A percentile compares a stretch with the other conserved stretches of the same genome.
These are phyloP conservation scores for Eudorina sp. DNA, from an alignment of 139 green algal species.

Conservation along the genomic window DNA sequence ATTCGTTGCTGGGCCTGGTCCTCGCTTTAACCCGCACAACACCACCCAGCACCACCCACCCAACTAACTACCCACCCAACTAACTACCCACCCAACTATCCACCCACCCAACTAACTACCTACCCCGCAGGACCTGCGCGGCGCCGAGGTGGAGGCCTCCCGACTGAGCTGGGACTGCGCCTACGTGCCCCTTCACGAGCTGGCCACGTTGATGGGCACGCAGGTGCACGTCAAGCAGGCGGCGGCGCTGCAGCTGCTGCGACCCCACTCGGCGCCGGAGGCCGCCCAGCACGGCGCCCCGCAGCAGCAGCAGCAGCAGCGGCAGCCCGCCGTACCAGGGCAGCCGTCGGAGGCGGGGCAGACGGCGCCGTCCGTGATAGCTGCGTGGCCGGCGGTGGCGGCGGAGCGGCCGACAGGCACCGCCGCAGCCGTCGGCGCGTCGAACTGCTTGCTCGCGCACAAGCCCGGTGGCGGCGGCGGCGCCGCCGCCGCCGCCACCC, in stretches of 20 bases:
- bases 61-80: too few relatives aligned
- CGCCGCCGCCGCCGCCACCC: neutral
- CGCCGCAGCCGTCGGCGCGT: neutral
- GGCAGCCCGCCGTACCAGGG: too few relatives aligned
- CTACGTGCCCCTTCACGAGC: conserved; percentile 27
- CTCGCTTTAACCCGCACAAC: too few relatives aligned
- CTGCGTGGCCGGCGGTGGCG: neutral
- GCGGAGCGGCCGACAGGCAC: neutral
- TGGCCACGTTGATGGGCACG: conserved; percentile 33
- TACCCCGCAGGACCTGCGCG: conserved; percentile 8
- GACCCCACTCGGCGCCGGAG: neutral
- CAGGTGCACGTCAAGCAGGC: conserved; percentile 27
- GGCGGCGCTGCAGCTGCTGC: neutral
- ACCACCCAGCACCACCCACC: too few relatives aligned
- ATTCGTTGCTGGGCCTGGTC: too few relatives aligned
- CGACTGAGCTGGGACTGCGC: neutral
- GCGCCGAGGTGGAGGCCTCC: conserved; percentile 6
- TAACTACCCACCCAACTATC: too few relatives aligned
- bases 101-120: too few relatives aligned
- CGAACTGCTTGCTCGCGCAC: neutral
- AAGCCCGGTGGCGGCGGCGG: neutral
- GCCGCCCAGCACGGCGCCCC: neutral
- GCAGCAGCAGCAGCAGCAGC: neutral
- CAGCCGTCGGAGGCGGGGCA: too few relatives aligned
- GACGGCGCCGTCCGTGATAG: neutral